phyloP scores from a whole-genome alignment of 2,329 filamentous ascomycete genomes.

The Ophiostoma australiae region DNA sequence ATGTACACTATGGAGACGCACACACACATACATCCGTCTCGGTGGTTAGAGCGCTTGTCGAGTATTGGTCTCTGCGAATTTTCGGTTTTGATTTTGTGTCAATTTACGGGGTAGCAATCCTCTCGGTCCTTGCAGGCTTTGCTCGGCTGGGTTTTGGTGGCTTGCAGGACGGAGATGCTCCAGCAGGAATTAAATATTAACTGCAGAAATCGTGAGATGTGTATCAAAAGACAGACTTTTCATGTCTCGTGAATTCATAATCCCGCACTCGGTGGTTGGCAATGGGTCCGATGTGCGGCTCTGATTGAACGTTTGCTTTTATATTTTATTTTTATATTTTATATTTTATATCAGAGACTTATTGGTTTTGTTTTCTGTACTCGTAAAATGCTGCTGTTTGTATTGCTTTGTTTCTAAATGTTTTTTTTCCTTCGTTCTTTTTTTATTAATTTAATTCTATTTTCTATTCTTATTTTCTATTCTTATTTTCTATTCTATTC shows the following conservation, averaged over 20 bases:
- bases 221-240: not conserved
- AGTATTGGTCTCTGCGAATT: not conserved
- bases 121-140: not conserved
- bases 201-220: not conserved
- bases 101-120: constrained; percentile 1
- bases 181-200: not conserved
- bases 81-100: not conserved
- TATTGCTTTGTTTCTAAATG: not conserved
- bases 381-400: not conserved
- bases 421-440: too few relatives aligned
- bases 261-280: not conserved
- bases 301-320: too few relatives aligned
- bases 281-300: not conserved
- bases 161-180: not conserved
- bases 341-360: not conserved
- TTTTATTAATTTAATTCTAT: not conserved
- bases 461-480: too few relatives aligned
- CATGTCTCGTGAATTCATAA: not conserved
- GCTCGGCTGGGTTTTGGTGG: not conserved
- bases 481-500: too few relatives aligned
- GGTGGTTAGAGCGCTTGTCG: not conserved
- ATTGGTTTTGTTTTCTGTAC: not conserved
- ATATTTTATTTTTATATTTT: not conserved
- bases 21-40: not conserved
- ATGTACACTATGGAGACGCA: not conserved